These are phyloP conservation scores for Lepiota venenata DNA, from an alignment of 768 basidiomycete genomes.

Conservation along the genomic window DNA sequence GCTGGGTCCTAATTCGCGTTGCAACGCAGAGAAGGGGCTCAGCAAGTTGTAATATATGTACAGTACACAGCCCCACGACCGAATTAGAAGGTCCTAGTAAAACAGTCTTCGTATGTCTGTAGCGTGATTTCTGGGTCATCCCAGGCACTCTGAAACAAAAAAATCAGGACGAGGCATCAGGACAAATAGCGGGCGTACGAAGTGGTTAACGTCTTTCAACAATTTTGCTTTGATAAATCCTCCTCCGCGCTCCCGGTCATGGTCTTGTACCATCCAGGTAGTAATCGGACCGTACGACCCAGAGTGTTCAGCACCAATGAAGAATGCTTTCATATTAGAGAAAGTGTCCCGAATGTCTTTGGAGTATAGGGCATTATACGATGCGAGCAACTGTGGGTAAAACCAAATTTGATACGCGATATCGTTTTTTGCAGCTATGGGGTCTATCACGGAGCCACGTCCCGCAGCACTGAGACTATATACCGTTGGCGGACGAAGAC, in stretches of 20 bases:
- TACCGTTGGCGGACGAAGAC: background rate
- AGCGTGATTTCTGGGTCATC: background rate
- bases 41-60: too few species aligned
- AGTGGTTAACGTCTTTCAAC: background rate
- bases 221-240: background rate
- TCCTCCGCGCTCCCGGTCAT: background rate
- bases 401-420: background rate
- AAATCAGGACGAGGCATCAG: background rate
- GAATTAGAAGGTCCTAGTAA: background rate
- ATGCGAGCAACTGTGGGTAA: background rate
- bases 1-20: too few species aligned
- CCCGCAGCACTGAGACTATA: background rate
- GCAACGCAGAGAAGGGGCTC: too few species aligned
- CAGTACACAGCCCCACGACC: too few species aligned
- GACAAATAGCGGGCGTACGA: background rate
- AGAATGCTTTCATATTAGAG: constrained; percentile 3
- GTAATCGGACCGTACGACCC: background rate
- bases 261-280: background rate
- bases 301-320: background rate
- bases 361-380: background rate
- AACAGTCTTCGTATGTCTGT: background rate
- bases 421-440: background rate
- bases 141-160: background rate
- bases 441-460: background rate
- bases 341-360: background rate